Evolutionary conservation across 768 basidiomycete genomes (phyloP).

Genomic region (Mycena capillaripes): DNA sequence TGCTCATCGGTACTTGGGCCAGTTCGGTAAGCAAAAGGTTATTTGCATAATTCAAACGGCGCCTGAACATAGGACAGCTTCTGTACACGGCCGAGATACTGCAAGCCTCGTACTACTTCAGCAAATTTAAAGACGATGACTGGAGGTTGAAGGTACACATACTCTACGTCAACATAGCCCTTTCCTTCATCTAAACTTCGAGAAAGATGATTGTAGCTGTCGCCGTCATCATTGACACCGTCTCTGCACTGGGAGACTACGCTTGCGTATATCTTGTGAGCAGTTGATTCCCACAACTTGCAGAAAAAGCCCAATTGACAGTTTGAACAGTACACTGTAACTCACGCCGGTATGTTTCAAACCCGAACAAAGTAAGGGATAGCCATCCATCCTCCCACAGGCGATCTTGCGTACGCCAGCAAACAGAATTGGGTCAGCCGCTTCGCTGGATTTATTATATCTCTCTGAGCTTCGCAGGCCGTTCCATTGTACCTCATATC

Average conservation of each 20-base stretch:
- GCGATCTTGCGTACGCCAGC: background rate
- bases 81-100: background rate
- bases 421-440: background rate
- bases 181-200: background rate
- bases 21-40: background rate
- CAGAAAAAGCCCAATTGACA: too few relatives aligned
- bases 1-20: background rate
- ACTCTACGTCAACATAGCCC: too few relatives aligned
- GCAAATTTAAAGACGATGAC: background rate
- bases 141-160: background rate
- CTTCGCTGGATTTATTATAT: background rate
- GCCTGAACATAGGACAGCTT: background rate
- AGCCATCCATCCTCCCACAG: background rate
- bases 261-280: background rate
- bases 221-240: background rate
- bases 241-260: background rate
- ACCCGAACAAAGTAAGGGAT: background rate
- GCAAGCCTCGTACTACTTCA: background rate
- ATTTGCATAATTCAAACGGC: background rate
- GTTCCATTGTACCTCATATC: too few relatives aligned
- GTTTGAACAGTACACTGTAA: too few relatives aligned
- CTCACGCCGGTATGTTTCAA: background rate
- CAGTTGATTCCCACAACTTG: background rate
- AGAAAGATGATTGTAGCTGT: background rate
- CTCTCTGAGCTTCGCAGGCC: constrained; percentile 1